phyloP scores from a whole-genome alignment of 306 rosid genomes.

The Sophora flavescens region DNA sequence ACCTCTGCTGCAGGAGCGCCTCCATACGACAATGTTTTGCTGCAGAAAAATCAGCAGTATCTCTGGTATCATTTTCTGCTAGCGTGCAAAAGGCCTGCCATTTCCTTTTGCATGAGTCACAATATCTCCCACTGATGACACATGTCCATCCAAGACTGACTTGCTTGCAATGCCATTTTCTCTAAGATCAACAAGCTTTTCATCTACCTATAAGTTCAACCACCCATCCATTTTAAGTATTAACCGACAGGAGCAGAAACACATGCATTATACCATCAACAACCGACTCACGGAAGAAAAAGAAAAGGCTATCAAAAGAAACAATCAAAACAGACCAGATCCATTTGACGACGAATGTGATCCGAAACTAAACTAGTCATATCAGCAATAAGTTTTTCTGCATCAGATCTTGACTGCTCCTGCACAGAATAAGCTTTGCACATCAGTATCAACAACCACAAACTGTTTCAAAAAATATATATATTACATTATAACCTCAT shows the following conservation, averaged over 20 bases:
- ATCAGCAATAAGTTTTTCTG: slow-evolving; percentile 88
- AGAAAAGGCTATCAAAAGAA: background rate
- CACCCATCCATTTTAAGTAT: slow-evolving; percentile 31
- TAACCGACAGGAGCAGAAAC: background rate
- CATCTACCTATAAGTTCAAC: slow-evolving; percentile 69
- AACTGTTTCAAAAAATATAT: background rate
- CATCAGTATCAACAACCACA: slow-evolving; percentile 38
- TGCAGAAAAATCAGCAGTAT: slow-evolving; percentile 79
- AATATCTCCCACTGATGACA: slow-evolving; percentile 75
- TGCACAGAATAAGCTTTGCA: slow-evolving; percentile 47
- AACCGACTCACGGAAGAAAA: background rate
- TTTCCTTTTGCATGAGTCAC: slow-evolving; percentile 78
- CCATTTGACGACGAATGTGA: slow-evolving; percentile 80
- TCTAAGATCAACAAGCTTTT: slow-evolving; percentile 74
- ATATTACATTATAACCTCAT: slow-evolving; percentile 60
- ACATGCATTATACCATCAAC: background rate
- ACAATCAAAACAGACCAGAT: slow-evolving; percentile 67
- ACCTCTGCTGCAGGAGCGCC: slow-evolving; percentile 81
- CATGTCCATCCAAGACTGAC: slow-evolving; percentile 78
- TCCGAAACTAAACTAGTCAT: slow-evolving; percentile 73
- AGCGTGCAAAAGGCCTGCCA: slow-evolving; percentile 77
- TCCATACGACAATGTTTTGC: slow-evolving; percentile 94
- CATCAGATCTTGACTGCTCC: slow-evolving; percentile 86
- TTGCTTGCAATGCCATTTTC: slow-evolving; percentile 71
- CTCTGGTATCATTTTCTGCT: slow-evolving; percentile 78